Conservation (phyloP, 768 basidiomycete species). For the Cantharellus anzutake region DNA sequence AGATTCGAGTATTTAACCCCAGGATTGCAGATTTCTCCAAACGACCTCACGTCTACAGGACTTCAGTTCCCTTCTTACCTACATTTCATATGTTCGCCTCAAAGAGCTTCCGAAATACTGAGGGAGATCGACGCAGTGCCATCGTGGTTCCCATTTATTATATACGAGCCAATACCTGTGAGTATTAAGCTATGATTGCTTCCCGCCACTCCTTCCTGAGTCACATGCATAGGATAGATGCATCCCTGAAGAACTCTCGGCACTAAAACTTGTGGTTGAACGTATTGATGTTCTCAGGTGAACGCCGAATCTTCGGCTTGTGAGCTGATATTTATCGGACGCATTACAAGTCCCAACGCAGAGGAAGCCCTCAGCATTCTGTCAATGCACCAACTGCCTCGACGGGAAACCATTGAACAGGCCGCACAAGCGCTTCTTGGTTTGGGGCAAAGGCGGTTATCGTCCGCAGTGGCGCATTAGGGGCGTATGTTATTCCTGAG, state of each 20-base stretch:
- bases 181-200: conserved; percentile 14
- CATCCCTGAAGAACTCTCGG: conserved; percentile 56
- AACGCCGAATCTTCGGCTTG: not conserved
- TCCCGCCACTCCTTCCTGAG: not conserved
- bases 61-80: conserved; percentile 34
- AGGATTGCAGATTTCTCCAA: conserved; percentile 47
- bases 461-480: conserved; percentile 55
- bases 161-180: conserved; percentile 82
- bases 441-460: conserved; percentile 46
- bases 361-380: conserved; percentile 60
- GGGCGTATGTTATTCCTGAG: conserved; percentile 41
- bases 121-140: conserved; percentile 30
- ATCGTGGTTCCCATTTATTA: conserved; percentile 42
- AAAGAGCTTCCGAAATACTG: conserved; percentile 45
- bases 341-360: conserved; percentile 51
- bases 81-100: conserved; percentile 77
- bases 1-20: conserved; percentile 70
- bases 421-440: conserved; percentile 44
- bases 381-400: conserved; percentile 27
- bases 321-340: too few species aligned
- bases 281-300: conserved; percentile 52
- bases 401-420: conserved; percentile 36
- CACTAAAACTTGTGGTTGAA: conserved; percentile 38
- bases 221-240: conserved; percentile 41
- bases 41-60: conserved; percentile 36